Evolutionary conservation across 1,284 basidiomycete genomes (phyloP), one percentile per base, ranked within the genome.

Genomic region (Ceratobasidium sp.): DNA sequence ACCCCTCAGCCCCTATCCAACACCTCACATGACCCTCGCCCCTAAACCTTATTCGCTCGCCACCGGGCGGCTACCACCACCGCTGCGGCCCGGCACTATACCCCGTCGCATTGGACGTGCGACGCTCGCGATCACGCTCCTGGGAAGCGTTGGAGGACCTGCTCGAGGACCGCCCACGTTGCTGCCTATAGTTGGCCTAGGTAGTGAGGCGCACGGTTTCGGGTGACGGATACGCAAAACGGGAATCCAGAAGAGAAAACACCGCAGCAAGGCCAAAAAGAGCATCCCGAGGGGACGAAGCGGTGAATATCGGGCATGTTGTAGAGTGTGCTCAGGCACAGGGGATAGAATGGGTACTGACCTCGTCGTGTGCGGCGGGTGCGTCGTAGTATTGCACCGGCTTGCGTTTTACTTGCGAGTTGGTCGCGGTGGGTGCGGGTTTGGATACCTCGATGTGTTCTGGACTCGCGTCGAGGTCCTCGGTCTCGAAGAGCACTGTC

Each of bases 111-210:
- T 32, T 44, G 22, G 67, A 56, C 19, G 40, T 34, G 7, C 62
- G 37, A 13, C 62, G 34, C 34, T 64, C 54, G 19, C 37, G 68
- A 11, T 73, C 69, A 62, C 44, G 69, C 43, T 62, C 51, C 25
- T 70, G 69, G 69, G 69, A 73, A 56, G 22, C 69, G 49, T 13
- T 73, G 56, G 69, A 73, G 11, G 69, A 73, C 69, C 57, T 73
- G 69, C 69, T 73, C 69, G 57, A 73, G 69, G 57, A 73, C 69
- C 69, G 29, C 43, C 69, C 69, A 73, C 69, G 69, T 37, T 73
- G 69, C 69, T 73, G 69, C 69, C 69, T 73, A 29, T 32, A 73
- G 57, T 46, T 49, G 43, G 56, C 69, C 69, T 73, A 73, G 69
- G n/a, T 59, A 11, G 56, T 73, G 69, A 73, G 59, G 69, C 56